Evolutionary conservation across 805 yeast genomes (phyloP).

Genomic region (Metschnikowia anglica): DNA sequence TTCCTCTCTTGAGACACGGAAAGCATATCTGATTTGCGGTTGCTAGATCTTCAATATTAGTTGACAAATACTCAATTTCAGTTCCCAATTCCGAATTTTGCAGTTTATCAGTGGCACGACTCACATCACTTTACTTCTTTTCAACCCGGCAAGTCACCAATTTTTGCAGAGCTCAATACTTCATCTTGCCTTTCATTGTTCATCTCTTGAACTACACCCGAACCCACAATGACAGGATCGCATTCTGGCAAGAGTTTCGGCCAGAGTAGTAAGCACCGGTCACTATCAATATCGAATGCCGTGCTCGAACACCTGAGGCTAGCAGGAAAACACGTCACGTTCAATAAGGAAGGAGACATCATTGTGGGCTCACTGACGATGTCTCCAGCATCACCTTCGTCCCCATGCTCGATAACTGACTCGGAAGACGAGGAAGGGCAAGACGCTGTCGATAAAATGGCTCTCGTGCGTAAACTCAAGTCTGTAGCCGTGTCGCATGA

Average conservation of each 20-base stretch:
- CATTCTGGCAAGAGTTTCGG: neutral
- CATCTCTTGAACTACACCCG: neutral
- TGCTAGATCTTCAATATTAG: conserved; percentile 3
- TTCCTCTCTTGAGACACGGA: conserved; percentile 1
- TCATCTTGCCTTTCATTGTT: too few species aligned
- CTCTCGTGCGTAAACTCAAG: conserved; percentile 14
- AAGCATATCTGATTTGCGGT: conserved; percentile 9
- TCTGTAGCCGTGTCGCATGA: conserved; percentile 14
- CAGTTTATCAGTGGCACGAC: too few species aligned
- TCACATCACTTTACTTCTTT: too few species aligned
- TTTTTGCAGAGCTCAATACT: too few species aligned
- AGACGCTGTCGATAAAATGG: conserved; percentile 9
- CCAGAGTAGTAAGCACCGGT: conserved; percentile 13
- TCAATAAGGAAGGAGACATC: conserved; percentile 19
- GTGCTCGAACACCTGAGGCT: conserved; percentile 24
- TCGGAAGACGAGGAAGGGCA: conserved; percentile 16
- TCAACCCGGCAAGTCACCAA: too few species aligned
- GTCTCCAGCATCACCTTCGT: conserved; percentile 12
- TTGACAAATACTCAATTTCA: neutral
- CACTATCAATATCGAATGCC: conserved; percentile 29
- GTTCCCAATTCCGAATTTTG: too few species aligned
- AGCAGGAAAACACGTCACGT: conserved; percentile 24
- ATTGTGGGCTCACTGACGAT: conserved; percentile 17
- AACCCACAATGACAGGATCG: conserved; percentile 3
- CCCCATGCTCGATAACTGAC: conserved; percentile 16